phyloP scores from a whole-genome alignment of 2,329 filamentous ascomycete genomes.

The Sphaerulina populicola region DNA sequence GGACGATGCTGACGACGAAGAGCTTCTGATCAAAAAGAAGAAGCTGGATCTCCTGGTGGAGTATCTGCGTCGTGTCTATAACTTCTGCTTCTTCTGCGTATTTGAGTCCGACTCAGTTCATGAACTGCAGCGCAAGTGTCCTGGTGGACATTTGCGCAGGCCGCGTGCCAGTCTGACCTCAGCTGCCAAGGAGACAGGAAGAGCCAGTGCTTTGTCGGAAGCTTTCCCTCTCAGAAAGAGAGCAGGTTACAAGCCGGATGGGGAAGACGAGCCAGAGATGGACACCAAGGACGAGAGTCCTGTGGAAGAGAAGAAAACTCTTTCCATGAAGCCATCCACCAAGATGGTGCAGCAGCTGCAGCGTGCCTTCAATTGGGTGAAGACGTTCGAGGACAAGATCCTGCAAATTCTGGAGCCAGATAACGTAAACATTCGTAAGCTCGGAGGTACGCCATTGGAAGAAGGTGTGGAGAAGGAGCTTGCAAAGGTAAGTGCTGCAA shows the following conservation, averaged over 20 bases:
- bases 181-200: slow-evolving; percentile 73
- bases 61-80: slow-evolving; percentile 92
- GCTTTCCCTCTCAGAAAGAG: slow-evolving; percentile 65
- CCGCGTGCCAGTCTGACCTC: slow-evolving; percentile 78
- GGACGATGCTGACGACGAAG: slow-evolving; percentile 82
- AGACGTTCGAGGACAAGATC: slow-evolving; percentile 95
- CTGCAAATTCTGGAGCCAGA: slow-evolving; percentile 87
- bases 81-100: slow-evolving; percentile 99
- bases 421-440: slow-evolving; percentile 75
- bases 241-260: slow-evolving; percentile 49
- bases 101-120: slow-evolving; percentile 97
- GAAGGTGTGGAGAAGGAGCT: slow-evolving; percentile 83
- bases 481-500: slow-evolving; percentile 44
- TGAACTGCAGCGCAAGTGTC: slow-evolving; percentile 89
- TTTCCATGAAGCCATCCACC: slow-evolving; percentile 44
- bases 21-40: slow-evolving; percentile 87
- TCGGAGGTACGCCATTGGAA: slow-evolving; percentile 79
- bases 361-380: slow-evolving; percentile 96
- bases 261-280: slow-evolving; percentile 36
- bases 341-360: slow-evolving; percentile 89
- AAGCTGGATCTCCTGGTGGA: slow-evolving; percentile 92
- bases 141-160: slow-evolving; percentile 89
- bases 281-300: slow-evolving; percentile 36
- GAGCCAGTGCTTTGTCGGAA: slow-evolving; percentile 73
- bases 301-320: slow-evolving; percentile 53